phyloP scores from a whole-genome alignment of 2,329 filamentous ascomycete genomes.

The Talaromyces piceae region DNA sequence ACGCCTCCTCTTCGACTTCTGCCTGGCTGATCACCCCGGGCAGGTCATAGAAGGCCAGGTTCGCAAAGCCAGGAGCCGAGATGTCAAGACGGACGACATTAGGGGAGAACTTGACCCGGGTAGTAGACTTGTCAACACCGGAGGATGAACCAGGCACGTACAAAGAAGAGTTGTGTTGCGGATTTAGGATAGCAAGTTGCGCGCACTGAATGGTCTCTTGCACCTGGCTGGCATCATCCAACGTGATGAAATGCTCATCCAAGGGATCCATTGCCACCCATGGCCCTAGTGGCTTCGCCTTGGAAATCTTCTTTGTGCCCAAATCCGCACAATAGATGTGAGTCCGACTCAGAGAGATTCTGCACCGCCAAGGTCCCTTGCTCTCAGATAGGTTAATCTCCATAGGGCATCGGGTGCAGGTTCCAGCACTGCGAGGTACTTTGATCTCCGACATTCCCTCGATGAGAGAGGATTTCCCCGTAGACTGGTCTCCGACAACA shows the following conservation, averaged over 20 bases:
- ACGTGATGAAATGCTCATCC: slow-evolving; percentile 53
- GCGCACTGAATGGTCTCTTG: slow-evolving; percentile 64
- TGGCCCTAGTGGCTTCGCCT: slow-evolving; percentile 54
- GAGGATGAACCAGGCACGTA: slow-evolving; percentile 48
- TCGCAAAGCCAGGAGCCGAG: slow-evolving; percentile 60
- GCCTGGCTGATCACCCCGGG: slow-evolving; percentile 73
- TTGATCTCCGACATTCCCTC: slow-evolving; percentile 61
- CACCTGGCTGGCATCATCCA: slow-evolving; percentile 56
- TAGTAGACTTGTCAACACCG: slow-evolving; percentile 21
- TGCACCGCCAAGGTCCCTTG: slow-evolving; percentile 55
- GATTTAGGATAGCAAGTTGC: slow-evolving; percentile 70
- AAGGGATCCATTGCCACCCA: slow-evolving; percentile 50
- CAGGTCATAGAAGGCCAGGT: slow-evolving; percentile 76
- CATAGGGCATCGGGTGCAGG: slow-evolving; percentile 73
- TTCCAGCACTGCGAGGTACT: slow-evolving; percentile 61
- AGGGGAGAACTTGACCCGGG: slow-evolving; percentile 64
- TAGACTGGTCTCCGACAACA: slow-evolving; percentile 75
- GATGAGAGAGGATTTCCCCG: slow-evolving; percentile 66
- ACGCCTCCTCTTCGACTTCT: slow-evolving; percentile 55
- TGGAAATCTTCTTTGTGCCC: slow-evolving; percentile 39
- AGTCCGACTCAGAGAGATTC: slow-evolving; percentile 58
- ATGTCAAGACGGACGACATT: slow-evolving; percentile 75
- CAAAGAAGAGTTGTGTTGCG: slow-evolving; percentile 42
- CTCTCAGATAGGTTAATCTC: slow-evolving; percentile 64
- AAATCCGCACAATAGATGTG: slow-evolving; percentile 46